Conservation (phyloP, 331 rosid genomes). For the Quercus phellos region DNA sequence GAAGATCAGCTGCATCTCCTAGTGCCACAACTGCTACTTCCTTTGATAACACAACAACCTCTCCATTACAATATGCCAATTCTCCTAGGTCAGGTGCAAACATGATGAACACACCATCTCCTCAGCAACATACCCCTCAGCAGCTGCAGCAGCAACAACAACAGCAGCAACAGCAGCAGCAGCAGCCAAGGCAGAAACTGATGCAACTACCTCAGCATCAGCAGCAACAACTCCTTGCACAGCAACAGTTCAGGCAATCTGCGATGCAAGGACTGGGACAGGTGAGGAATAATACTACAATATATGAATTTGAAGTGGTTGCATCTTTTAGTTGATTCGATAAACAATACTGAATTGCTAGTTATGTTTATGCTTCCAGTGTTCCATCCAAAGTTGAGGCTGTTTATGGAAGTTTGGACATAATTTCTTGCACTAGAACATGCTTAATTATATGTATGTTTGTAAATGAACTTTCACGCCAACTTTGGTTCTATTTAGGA, state of each 20-base stretch:
- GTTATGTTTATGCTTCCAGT: background rate
- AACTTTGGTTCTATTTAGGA: background rate
- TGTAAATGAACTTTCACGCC: background rate
- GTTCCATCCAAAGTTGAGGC: background rate
- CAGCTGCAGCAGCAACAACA: constrained; percentile 43
- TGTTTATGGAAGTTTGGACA: background rate
- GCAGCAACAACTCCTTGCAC: constrained; percentile 72
- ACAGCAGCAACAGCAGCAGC: constrained; percentile 48
- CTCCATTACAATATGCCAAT: constrained; percentile 90
- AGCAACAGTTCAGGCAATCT: constrained; percentile 74
- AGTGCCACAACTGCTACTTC: constrained; percentile 59
- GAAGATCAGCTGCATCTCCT: constrained; percentile 94
- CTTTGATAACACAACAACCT: constrained; percentile 72
- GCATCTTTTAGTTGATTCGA: background rate
- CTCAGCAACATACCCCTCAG: constrained; percentile 85
- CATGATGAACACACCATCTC: constrained; percentile 88
- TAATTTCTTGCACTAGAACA: background rate
- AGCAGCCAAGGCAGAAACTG: constrained; percentile 68
- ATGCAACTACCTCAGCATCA: constrained; percentile 81
- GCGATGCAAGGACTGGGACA: constrained; percentile 86
- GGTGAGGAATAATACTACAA: constrained; percentile 28
- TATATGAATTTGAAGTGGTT: background rate
- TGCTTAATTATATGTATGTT: background rate
- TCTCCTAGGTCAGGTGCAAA: constrained; percentile 82
- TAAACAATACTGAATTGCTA: background rate